Conservation (phyloP, 305 asterid species). For the Fraxinus floribunda region DNA sequence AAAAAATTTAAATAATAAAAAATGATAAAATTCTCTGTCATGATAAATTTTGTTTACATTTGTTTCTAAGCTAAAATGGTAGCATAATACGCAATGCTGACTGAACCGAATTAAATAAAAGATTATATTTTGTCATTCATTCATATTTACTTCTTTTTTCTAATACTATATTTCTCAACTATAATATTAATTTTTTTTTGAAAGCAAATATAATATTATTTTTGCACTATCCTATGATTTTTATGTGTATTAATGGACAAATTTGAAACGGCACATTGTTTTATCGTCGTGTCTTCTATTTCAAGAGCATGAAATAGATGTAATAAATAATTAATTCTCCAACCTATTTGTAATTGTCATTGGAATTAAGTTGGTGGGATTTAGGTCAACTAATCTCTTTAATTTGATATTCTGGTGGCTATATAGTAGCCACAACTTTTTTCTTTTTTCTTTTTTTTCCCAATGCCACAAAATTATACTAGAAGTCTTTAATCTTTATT, state of each 20-base stretch:
- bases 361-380: background rate
- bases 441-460: too few species aligned
- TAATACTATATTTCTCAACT: background rate
- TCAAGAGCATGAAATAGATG: background rate
- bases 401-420: background rate
- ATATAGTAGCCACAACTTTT: too few species aligned
- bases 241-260: background rate
- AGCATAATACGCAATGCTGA: background rate
- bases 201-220: too few species aligned
- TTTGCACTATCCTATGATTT: background rate
- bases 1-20: too few species aligned
- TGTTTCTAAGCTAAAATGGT: background rate
- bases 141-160: background rate
- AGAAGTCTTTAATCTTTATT: too few species aligned
- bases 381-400: background rate
- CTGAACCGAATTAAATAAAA: background rate
- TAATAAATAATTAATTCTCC: background rate
- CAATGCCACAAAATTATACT: too few species aligned
- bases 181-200: background rate
- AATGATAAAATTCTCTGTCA: too few species aligned
- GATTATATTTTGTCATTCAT: background rate
- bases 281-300: background rate
- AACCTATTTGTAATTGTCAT: background rate
- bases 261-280: background rate
- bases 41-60: too few species aligned